Evolutionary conservation across 371 early-diverging fungal species (phyloP).

Genomic region (Syncephalastrum monosporum): DNA sequence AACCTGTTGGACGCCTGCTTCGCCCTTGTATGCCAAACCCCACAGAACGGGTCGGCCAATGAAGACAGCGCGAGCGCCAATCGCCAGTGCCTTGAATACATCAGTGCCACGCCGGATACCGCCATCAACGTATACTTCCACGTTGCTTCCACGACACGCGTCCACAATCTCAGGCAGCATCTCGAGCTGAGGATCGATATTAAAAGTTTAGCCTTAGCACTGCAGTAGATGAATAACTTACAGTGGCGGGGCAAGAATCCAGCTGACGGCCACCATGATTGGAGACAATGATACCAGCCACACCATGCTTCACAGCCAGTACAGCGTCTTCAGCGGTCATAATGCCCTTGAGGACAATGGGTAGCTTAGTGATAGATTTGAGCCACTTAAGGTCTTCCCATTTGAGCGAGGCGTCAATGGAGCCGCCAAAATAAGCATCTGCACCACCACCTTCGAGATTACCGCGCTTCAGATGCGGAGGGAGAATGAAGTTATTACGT

Average conservation of each 20-base stretch:
- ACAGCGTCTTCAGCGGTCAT: conserved; percentile 70
- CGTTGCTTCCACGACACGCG: conserved; percentile 43
- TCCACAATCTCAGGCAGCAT: conserved; percentile 61
- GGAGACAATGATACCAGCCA: conserved; percentile 68
- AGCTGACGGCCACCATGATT: conserved; percentile 86
- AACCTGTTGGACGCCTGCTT: conserved; percentile 19
- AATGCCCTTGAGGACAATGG: conserved; percentile 75
- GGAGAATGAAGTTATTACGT: conserved; percentile 47
- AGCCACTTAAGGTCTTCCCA: conserved; percentile 79
- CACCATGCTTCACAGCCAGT: conserved; percentile 57
- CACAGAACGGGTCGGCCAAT: conserved; percentile 67
- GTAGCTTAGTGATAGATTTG: conserved; percentile 55
- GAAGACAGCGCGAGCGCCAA: conserved; percentile 74
- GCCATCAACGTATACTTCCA: conserved; percentile 74
- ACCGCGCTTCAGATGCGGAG: conserved; percentile 11
- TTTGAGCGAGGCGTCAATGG: conserved; percentile 35
- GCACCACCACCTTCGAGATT: conserved; percentile 15
- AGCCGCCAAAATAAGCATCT: conserved; percentile 22
- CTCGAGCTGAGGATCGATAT: conserved; percentile 33
- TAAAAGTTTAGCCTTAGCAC: neutral
- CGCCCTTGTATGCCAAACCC: conserved; percentile 45
- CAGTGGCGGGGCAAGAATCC: conserved; percentile 55
- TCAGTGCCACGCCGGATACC: conserved; percentile 66
- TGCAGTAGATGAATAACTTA: conserved; percentile 9
- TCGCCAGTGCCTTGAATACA: conserved; percentile 69